Base-by-base conservation (phyloP, 768 basidiomycete species). In the Sporobolomyces pararoseus region DNA sequence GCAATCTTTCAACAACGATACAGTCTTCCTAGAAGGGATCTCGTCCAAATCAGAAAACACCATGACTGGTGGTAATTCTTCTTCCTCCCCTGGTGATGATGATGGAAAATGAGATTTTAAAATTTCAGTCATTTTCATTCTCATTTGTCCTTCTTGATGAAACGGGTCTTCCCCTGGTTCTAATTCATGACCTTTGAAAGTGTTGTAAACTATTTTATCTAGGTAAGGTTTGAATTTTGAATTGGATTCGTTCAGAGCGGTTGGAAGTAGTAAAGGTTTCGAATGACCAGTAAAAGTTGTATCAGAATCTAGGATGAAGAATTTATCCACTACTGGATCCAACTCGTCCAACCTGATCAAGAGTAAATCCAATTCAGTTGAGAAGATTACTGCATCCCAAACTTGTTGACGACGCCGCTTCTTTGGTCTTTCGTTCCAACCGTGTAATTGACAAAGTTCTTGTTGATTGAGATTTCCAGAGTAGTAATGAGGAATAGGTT, bases 281-380 rank as follows among this genome's bases (percentile, higher is more conserved):
- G 83, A 82, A 37, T 84, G 71, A 4, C 86, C 86, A 7, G 86
- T 86, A 77, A 87, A 86, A 19, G 85, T 87, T 23, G 70, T 72
- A 75, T 85, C 85, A 57, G 84, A 84, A 76, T 87, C 86, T 60
- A 87, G 80, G 74, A 88, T 83, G 76, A 86, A 82, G 79, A 87
- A 86, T 27, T 82, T 80, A 77, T 85, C 84, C 32, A 86, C 85
- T 54, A 85, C 81, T 7, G 82, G 77, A 65, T 83, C 82, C 59
- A 87, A 81, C 77, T 88, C 87, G 78, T 85, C 80, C 79, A 87
- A 78, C 27, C 87, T 83, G 63, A 87, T 83, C 76, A 87, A 86
- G 57, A 87, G 77, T 32, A 88, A 79, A 75, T 87, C 87, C 37
- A 87, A 79, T 75, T 88, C 86, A 67, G 82, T 85, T 80, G 83